Evolutionary conservation across 2,329 filamentous ascomycete genomes (phyloP), one percentile per base, ranked within the genome.

Genomic region (Sporothrix pallida): DNA sequence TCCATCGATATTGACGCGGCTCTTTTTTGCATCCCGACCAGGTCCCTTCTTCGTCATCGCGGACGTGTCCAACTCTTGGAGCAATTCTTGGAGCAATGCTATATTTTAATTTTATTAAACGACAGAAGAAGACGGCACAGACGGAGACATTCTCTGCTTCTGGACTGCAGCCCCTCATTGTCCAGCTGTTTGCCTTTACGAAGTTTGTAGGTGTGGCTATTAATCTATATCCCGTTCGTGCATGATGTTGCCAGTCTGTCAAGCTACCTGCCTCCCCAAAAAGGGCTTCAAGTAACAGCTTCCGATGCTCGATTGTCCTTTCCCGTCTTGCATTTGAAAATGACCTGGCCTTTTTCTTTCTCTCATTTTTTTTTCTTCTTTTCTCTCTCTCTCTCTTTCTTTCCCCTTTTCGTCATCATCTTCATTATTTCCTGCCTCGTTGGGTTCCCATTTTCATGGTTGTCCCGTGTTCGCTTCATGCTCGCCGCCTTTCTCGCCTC

Each of bases 201-300:
- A 37, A 7, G 31, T 5, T 37, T 37, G 31, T 37, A 37, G 69
- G 69, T 71, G 69, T 71, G 69, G 69, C 69, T 71, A 20, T 48
- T 60, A 46, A 71, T 71, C 54, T 71, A 60, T 71, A 20, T 70
- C 69, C 69, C 69, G 69, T 71, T 52, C 50, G 50, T 70, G 67
- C 67, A 70, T 70, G 31, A 70, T 68, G 15, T 20, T 23, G 46
- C 13, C 23, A 68, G 46, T 37, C 15, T 37, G 31, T 37, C 31
- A 37, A 37, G 31, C n/a, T 31, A 6, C 56, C 26, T 42, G 15
- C 23, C 26, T 69, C 17, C 13, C 15, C 2, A 2, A 9, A 26
- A 48, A 26, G 42, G 42, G 9, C 42, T 12, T 37, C 44, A 4
- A 10, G 48, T 5, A 15, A 44, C 48, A 42, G 7, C 20, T 17